Evolutionary conservation across 805 yeast species (phyloP).

Genomic region (Yarrowia bubula): DNA sequence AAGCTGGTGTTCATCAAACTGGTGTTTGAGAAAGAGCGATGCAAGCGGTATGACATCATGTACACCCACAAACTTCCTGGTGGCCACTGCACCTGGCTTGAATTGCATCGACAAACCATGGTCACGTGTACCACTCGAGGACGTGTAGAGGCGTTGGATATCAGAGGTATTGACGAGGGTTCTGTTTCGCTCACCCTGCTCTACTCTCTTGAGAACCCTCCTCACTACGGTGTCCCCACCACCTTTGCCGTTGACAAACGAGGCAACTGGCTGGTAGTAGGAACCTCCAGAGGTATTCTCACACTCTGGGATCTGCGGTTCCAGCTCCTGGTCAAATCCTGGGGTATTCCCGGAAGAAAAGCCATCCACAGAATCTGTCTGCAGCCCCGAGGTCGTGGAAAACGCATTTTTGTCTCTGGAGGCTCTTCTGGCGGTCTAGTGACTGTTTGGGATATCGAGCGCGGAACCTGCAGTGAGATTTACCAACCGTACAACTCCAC

Average conservation of each 20-base stretch:
- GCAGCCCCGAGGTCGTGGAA: slow-evolving; percentile 47
- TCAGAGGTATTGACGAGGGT: slow-evolving; percentile 39
- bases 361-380: slow-evolving; percentile 51
- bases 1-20: slow-evolving; percentile 6
- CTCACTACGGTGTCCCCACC: slow-evolving; percentile 63
- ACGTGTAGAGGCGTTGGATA: slow-evolving; percentile 10
- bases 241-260: slow-evolving; percentile 56
- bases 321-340: slow-evolving; percentile 55
- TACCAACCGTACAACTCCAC: slow-evolving; percentile 36
- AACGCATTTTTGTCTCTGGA: slow-evolving; percentile 59
- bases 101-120: slow-evolving; percentile 16
- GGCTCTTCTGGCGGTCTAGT: slow-evolving; percentile 61
- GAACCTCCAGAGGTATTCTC: slow-evolving; percentile 71
- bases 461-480: slow-evolving; percentile 54
- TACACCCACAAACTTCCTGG: slow-evolving; percentile 29
- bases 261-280: slow-evolving; percentile 65
- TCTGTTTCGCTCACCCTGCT: slow-evolving; percentile 40
- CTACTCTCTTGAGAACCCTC: slow-evolving; percentile 45
- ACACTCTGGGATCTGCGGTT: slow-evolving; percentile 83
- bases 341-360: slow-evolving; percentile 53
- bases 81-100: slow-evolving; percentile 21
- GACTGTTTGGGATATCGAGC: slow-evolving; percentile 73
- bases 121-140: slow-evolving; percentile 22
- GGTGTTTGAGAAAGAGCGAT: slow-evolving; percentile 31
- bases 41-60: slow-evolving; percentile 45